Evolutionary conservation across 1,284 basidiomycete species (phyloP), one percentile per base, ranked within the genome.

Genomic region (Trichosporon coremiiforme): DNA sequence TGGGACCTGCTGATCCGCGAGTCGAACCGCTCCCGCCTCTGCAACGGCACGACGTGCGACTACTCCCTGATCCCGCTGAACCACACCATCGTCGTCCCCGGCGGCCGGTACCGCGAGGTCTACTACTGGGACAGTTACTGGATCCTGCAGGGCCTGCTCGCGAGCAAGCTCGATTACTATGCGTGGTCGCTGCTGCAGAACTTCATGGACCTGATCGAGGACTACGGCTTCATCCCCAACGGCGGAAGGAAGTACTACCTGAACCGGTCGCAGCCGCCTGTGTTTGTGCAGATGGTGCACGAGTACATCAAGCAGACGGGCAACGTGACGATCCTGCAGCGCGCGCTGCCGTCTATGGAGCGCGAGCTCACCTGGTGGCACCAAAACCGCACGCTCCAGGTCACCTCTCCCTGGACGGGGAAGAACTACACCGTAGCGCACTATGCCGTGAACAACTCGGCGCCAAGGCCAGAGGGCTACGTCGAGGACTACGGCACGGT

Each of bases 181-280:
- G 91, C 88, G 68, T 92, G 91, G 75, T 89, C 86, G 13, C 91
- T 93, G 0, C 85, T 95, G 35, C 88, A 91, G 75, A 95, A 96
- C 84, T 95, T 97, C 78, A 94, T 96, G 93, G 94, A 97, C 77
- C 89, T 95, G 78, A 85, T 97, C 66, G 88, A 91, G 45, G 82
- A 60, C 1, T 82, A 82, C 68, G 94, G 94, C 0, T 97, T 96
- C 84, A 90, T 98, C 74, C 94, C 94, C 1, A 98, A 97, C 78
- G 95, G 95, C 13, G 94, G 93, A 15, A 87, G 81, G 41, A 82
- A 82, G 70, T 75, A 75, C 53, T 80, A 96, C 83, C 83, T 96
- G 73, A 88, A 95, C 78, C 89, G 94, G 66, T 95, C 93, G 31
- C 94, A 97, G 80, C 94, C 94, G 9, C 94, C 94, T 2, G 79